Evolutionary conservation across 2,329 filamentous ascomycete species (phyloP).

Genomic region (Endothia cerciana): DNA sequence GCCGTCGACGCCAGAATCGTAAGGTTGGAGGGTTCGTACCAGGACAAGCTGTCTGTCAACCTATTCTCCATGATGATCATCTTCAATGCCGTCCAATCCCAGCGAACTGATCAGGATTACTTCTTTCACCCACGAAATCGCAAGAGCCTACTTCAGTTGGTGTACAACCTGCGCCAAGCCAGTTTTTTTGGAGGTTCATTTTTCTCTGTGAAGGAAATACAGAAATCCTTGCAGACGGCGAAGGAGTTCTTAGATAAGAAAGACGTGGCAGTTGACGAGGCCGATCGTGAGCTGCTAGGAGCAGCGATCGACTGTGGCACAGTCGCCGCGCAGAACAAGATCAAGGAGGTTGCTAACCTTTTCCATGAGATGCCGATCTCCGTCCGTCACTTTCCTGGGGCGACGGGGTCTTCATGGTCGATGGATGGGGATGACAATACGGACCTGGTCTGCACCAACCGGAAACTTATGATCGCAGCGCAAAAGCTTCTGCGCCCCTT

Average conservation of each 20-base stretch:
- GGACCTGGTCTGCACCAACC: conserved; percentile 54
- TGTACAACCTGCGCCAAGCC: conserved; percentile 79
- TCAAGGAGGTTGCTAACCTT: conserved; percentile 69
- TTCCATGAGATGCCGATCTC: conserved; percentile 81
- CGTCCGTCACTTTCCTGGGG: conserved; percentile 67
- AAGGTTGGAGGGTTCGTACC: conserved; percentile 78
- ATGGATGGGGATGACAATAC: conserved; percentile 57
- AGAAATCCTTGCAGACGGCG: conserved; percentile 66
- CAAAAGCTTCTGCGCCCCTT: conserved; percentile 57
- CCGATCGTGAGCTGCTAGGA: conserved; percentile 64
- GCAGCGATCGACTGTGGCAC: conserved; percentile 70
- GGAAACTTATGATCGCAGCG: conserved; percentile 54
- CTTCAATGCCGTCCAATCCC: conserved; percentile 86
- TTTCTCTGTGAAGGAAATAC: conserved; percentile 66
- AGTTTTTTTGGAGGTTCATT: conserved; percentile 86
- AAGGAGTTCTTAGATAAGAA: conserved; percentile 68
- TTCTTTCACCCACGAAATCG: conserved; percentile 81
- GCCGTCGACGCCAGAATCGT: conserved; percentile 72
- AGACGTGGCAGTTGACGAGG: conserved; percentile 58
- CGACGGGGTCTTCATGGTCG: conserved; percentile 67
- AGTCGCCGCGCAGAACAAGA: conserved; percentile 58
- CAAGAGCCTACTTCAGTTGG: conserved; percentile 67
- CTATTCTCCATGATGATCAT: conserved; percentile 83
- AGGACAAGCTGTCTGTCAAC: conserved; percentile 83
- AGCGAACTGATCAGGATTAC: conserved; percentile 82